Evolutionary conservation across 1,284 basidiomycete genomes (phyloP).

Genomic region (Trichosporon coremiiforme): DNA sequence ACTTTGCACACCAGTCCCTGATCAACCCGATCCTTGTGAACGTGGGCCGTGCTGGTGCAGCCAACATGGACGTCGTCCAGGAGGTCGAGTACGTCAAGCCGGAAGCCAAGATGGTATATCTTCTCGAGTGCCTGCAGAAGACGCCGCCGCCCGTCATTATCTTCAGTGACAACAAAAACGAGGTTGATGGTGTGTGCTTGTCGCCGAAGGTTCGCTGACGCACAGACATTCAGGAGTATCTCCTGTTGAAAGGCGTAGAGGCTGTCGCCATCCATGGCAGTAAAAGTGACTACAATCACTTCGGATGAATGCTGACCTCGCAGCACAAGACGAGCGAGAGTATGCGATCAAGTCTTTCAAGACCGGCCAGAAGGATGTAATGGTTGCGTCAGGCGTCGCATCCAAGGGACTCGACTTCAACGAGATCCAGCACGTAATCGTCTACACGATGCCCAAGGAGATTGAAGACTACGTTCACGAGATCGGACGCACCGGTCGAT

Average conservation of each 20-base stretch:
- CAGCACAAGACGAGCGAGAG: conserved; percentile 97
- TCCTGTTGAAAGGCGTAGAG: conserved; percentile 94
- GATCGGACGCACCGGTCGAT: conserved; percentile 95
- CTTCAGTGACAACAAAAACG: conserved; percentile 99
- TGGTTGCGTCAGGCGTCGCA: conserved; percentile 97
- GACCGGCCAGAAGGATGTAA: conserved; percentile 93
- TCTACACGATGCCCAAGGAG: conserved; percentile 97
- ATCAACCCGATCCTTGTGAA: conserved; percentile 93
- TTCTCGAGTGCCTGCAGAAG: conserved; percentile 96
- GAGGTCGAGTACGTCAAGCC: conserved; percentile 99
- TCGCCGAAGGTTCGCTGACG: not conserved
- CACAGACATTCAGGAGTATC: conserved; percentile 91
- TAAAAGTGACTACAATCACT: conserved; percentile 67
- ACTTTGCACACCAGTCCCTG: conserved; percentile 94
- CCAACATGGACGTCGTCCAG: conserved; percentile 93
- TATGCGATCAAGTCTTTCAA: conserved; percentile 99
- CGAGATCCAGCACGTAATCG: conserved; percentile 70
- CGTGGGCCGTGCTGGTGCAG: conserved; percentile 96
- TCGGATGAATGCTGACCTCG: conserved; percentile 8
- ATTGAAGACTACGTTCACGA: conserved; percentile 96
- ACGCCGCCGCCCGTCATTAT: conserved; percentile 97
- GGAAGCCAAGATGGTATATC: conserved; percentile 99
- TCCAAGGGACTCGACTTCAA: conserved; percentile 98
- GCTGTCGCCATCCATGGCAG: conserved; percentile 98
- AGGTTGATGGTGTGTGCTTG: conserved; percentile 80